Evolutionary conservation across 768 basidiomycete species (phyloP), one percentile per base, ranked within the genome.

Genomic region (Trametes meyenii): DNA sequence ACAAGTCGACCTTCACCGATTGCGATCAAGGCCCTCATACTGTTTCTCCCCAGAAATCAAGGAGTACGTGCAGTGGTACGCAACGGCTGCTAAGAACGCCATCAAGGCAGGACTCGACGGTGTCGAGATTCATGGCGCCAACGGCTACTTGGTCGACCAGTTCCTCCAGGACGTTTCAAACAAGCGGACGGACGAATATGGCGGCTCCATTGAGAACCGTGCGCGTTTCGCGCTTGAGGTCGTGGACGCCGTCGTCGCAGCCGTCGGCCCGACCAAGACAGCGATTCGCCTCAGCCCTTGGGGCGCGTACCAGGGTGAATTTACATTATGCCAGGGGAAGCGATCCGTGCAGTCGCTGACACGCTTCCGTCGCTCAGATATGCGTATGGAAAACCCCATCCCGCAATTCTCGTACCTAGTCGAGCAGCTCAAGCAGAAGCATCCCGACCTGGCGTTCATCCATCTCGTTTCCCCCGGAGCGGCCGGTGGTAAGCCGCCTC

Each of bases 341-440:
- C 12, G 17, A 10, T n/a, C 36, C 17, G 17, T 19, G 29, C 2
- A 14, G 4, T 8, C 5, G 49, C 50, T 38, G 7, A 51, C 17
- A 16, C 51, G 11, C 14, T 2, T 3, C 13, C 2, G 5, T 3
- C 23, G 8, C 21, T 53, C 35, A 66, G 70, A 46, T 6, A 84
- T 87, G 83, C 70, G 75, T 7, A 83, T 85, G 82, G 63, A 67
- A 3, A 78, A 88, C 59, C 86, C 85, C 0, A 72, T 78, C 3
- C 83, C 85, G 0, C 82, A 81, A 10, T 89, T 83, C 73, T 63
- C 75, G 0, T 78, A 86, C 70, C 63, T 88, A 36, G 77, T 82
- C 21, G 55, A 73, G 5, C 55, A 77, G 43, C 60, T 88, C 24
- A 72, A 71, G 36, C 57, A 70, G 16, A 61, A 62, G 8, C 76